A percentile compares a stretch with the other conserved stretches of the same genome.
Evolutionary conservation across 2,329 filamentous ascomycete species (phyloP).

Genomic region (Colletotrichum chlorophyti): DNA sequence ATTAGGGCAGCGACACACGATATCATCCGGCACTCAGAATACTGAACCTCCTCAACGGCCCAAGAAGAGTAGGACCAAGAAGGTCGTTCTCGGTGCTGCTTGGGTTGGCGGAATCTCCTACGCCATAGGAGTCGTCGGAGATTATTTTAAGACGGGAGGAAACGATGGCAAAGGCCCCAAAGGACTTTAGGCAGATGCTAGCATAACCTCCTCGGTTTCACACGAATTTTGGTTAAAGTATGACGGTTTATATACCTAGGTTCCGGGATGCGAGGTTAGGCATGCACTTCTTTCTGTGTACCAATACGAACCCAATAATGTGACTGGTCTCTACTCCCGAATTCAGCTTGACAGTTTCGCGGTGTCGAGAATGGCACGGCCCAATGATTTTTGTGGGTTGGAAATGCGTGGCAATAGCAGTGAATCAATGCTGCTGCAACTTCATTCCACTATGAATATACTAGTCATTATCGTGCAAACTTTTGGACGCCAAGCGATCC

Average conservation of each 20-base stretch:
- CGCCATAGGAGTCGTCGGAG: constrained; percentile 62
- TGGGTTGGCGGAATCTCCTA: constrained; percentile 65
- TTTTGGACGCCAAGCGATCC: too few relatives aligned
- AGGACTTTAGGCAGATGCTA: not conserved
- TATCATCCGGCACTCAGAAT: constrained; percentile 50
- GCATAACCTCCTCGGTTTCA: too few relatives aligned
- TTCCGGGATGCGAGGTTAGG: too few relatives aligned
- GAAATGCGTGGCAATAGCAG: too few relatives aligned
- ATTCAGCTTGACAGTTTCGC: too few relatives aligned
- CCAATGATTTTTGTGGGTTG: too few relatives aligned
- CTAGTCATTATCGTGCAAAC: too few relatives aligned
- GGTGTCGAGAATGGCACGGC: too few relatives aligned
- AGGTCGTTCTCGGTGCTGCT: constrained; percentile 58
- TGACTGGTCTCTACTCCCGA: not conserved
- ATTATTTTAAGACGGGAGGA: constrained; percentile 61
- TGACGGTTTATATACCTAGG: not conserved
- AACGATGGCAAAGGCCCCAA: constrained; percentile 46
- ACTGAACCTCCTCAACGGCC: constrained; percentile 46
- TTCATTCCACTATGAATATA: too few relatives aligned
- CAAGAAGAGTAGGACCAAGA: constrained; percentile 51
- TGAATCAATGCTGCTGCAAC: too few relatives aligned
- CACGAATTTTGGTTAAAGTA: not conserved
- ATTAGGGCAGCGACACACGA: constrained; percentile 41
- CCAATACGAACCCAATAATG: constrained; percentile 5
- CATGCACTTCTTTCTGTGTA: constrained; percentile 10